phyloP scores from a whole-genome alignment of 345 rosid genomes.

The Eucalyptus cloeziana region DNA sequence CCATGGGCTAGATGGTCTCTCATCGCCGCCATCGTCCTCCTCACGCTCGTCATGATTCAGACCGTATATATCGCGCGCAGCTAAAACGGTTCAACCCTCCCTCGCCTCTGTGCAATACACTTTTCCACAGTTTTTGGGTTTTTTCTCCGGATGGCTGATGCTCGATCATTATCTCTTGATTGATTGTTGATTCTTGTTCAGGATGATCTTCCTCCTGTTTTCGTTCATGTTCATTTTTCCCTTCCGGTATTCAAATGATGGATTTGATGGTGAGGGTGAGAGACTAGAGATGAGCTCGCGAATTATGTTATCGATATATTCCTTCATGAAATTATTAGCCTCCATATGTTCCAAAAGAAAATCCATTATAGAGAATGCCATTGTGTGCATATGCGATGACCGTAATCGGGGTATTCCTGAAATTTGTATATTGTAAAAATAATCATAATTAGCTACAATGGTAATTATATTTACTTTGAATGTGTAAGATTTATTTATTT shows the following conservation, averaged over 20 bases:
- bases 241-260: neutral
- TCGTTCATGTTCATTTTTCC: neutral
- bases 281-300: neutral
- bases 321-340: neutral
- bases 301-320: neutral
- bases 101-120: neutral
- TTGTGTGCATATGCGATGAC: neutral
- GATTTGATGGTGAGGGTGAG: neutral
- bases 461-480: neutral
- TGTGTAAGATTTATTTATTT: neutral
- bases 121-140: neutral
- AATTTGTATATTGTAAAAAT: neutral
- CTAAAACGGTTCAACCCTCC: neutral
- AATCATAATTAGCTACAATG: neutral
- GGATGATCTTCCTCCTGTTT: neutral
- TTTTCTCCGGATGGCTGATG: neutral
- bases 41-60: constrained; percentile 25
- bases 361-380: neutral
- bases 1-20: constrained; percentile 38
- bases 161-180: neutral
- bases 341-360: neutral
- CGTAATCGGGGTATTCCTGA: neutral
- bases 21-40: constrained; percentile 25
- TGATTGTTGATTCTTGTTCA: neutral
- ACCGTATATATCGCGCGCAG: constrained; percentile 5